Base-by-base conservation (phyloP, 805 yeast species). In the Candida quercuum region DNA sequence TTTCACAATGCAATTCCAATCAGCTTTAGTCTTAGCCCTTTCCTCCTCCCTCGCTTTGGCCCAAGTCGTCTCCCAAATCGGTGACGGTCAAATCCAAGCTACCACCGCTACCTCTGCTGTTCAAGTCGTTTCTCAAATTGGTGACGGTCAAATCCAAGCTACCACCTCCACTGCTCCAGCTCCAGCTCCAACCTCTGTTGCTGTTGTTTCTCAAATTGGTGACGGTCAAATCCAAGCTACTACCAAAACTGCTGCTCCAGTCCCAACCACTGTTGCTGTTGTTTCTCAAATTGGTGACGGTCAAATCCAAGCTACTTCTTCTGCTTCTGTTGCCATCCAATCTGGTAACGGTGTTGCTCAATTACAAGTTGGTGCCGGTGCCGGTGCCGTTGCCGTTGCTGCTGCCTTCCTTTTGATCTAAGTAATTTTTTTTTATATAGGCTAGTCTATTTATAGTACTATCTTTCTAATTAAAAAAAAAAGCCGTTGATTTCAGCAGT, bases 231-330 rank as follows among this genome's bases (percentile, higher is more conserved):
- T 42, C 30, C 48, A 45, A 42, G 48, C 48, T 28, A 39, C 52
- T 32, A 36, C 38, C 23, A 25, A 42, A 8, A 18, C 37, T 30
- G 21, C 20, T 14, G 25, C 32, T 28, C 15, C 24, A 19, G 54
- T 57, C 29, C 49, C 55, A 14, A n/a, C n/a, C n/a, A n/a, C n/a
- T n/a, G 60, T 57, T 41, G 63, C 71, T 50, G 35, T 36, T 32
- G 64, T 76, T 35, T 64, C 76, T 45, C 77, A 71, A 56, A 72
- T 72, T 38, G 64, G 65, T 47, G 76, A 70, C 45, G 79, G 79
- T 48, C 79, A 74, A 59, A 24, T 24, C n/a, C 27, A 24, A 24
- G 27, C 27, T 27, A 65, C 69, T 41, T 65, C 50, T 24, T 35
- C 49, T 32, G 43, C 47, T 9, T 23, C 45, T 27, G 70, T 69